Conservation (phyloP, 345 rosid species). For the Moringa oleifera region DNA sequence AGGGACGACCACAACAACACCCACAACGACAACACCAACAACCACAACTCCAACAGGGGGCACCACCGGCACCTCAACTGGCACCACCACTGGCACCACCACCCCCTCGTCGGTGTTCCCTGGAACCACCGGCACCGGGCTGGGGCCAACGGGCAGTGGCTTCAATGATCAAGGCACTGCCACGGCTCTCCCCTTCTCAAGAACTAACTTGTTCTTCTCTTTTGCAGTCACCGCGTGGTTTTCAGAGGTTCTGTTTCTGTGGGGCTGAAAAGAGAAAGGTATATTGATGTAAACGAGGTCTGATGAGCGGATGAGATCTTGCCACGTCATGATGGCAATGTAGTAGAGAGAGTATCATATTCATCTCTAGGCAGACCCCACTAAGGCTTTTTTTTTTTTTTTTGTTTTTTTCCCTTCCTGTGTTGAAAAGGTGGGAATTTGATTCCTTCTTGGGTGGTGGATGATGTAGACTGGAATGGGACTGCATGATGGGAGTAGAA, state of each 20-base stretch:
- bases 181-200: background rate
- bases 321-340: background rate
- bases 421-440: background rate
- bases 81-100: conserved; percentile 14
- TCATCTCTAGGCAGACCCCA: background rate
- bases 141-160: conserved; percentile 30
- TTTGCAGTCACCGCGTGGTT: background rate
- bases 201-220: background rate
- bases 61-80: conserved; percentile 4
- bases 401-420: background rate
- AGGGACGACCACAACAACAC: conserved; percentile 20
- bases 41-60: conserved; percentile 13
- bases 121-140: conserved; percentile 3
- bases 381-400: background rate
- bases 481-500: background rate
- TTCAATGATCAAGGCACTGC: conserved; percentile 21
- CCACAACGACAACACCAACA: conserved; percentile 22
- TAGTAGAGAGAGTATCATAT: background rate
- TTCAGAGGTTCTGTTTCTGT: background rate
- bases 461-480: background rate
- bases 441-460: background rate
- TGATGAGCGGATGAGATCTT: background rate
- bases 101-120: conserved; percentile 17
- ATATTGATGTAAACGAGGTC: background rate
- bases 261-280: background rate